A percentile compares a stretch with the other conserved stretches of the same genome.
These are phyloP conservation scores for Pleurozium schreberi DNA, from an alignment of 225 moss, liverwort and hornwort genomes.

Conservation along the genomic window DNA sequence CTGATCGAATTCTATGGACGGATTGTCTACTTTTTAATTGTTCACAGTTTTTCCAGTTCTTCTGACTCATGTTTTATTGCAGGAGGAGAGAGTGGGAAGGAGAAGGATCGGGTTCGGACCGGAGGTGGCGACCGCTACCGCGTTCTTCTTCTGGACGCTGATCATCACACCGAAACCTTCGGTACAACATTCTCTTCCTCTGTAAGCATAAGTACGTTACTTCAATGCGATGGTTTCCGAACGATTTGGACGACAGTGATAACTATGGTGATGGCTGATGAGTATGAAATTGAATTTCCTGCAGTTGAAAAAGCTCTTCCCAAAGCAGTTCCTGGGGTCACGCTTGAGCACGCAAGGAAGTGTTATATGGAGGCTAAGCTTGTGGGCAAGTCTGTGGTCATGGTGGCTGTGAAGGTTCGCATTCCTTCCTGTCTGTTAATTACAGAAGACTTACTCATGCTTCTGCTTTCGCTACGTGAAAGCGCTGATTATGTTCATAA, in stretches of 20 bases:
- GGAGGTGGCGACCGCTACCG: constrained; percentile 51
- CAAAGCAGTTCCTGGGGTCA: constrained; percentile 43
- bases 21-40: not conserved
- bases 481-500: not conserved
- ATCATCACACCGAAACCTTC: constrained; percentile 54
- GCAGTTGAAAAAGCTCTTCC: constrained; percentile 58
- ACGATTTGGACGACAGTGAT: not conserved
- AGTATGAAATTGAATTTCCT: not conserved
- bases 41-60: not conserved
- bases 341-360: constrained; percentile 42
- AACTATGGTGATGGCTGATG: not conserved
- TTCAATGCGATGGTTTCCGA: not conserved
- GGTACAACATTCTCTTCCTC: constrained; percentile 5
- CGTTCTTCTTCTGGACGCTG: constrained; percentile 58
- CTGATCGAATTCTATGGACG: not conserved
- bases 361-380: constrained; percentile 49
- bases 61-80: not conserved
- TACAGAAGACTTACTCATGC: not conserved
- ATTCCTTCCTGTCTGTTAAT: not conserved
- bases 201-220: too few relatives aligned
- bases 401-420: constrained; percentile 52
- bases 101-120: constrained; percentile 18
- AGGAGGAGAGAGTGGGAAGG: constrained; percentile 66
- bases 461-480: not conserved
- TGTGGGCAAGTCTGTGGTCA: constrained; percentile 47